phyloP scores from a whole-genome alignment of 805 yeast species.

The Saccharomycopsis sp. region DNA sequence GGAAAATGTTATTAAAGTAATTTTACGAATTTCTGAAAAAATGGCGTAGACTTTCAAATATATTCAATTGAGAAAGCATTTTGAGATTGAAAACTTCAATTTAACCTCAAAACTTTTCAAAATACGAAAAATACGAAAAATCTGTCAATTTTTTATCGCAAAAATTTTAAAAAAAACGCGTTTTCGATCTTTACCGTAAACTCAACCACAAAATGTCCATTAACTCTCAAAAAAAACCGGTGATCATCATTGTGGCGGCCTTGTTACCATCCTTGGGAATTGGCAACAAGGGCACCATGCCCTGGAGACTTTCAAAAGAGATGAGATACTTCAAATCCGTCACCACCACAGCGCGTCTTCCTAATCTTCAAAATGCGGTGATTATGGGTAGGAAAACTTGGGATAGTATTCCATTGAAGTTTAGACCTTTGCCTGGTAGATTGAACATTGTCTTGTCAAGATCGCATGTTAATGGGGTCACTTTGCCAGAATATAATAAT shows the following conservation, averaged over 20 bases:
- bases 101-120: too few species aligned
- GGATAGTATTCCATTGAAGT: slow-evolving; percentile 82
- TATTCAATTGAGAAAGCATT: too few species aligned
- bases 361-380: slow-evolving; percentile 53
- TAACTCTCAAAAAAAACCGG: slow-evolving; percentile 12
- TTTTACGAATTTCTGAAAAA: too few species aligned
- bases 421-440: slow-evolving; percentile 73
- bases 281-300: slow-evolving; percentile 70
- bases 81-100: not conserved
- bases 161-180: too few species aligned
- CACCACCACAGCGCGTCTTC: slow-evolving; percentile 33
- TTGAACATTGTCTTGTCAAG: slow-evolving; percentile 69
- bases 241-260: slow-evolving; percentile 77
- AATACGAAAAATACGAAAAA: too few species aligned
- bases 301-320: slow-evolving; percentile 81
- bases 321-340: slow-evolving; percentile 76
- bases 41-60: too few species aligned
- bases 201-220: too few species aligned
- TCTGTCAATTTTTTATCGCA: too few species aligned
- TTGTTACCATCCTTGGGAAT: slow-evolving; percentile 73
- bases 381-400: slow-evolving; percentile 95
- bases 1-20: too few species aligned
- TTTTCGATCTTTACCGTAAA: too few species aligned
- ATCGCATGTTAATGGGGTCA: not conserved
- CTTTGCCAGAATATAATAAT: too few species aligned